phyloP scores from a whole-genome alignment of 305 asterid genomes.

The Fraxinus floribunda region DNA sequence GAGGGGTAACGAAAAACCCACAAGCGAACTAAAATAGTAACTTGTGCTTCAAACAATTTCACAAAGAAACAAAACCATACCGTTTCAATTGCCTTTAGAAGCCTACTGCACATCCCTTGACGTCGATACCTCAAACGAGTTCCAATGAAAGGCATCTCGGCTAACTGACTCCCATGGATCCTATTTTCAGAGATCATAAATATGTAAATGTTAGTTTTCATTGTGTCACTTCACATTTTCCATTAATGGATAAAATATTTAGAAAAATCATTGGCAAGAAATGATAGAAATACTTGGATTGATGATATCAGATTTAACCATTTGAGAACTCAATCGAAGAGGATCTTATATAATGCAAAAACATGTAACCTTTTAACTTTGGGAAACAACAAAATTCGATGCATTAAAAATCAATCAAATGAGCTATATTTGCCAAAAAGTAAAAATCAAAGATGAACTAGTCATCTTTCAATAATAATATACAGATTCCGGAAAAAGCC shows the following conservation, averaged over 20 bases:
- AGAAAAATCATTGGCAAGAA: not conserved
- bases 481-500: constrained; percentile 10
- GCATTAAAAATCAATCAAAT: not conserved
- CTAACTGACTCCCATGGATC: constrained; percentile 69
- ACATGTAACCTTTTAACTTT: constrained; percentile 19
- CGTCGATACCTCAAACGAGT: constrained; percentile 66
- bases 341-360: not conserved
- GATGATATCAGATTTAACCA: not conserved
- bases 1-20: too few species aligned
- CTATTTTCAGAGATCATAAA: constrained; percentile 35
- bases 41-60: not conserved
- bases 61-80: constrained; percentile 37
- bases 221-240: not conserved
- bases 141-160: constrained; percentile 94
- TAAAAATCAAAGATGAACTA: not conserved
- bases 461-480: constrained; percentile 21
- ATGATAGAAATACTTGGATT: constrained; percentile 2
- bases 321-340: not conserved
- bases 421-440: not conserved
- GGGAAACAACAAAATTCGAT: not conserved
- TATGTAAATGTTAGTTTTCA: constrained; percentile 13
- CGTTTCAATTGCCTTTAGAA: constrained; percentile 59
- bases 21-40: not conserved
- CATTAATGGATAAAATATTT: constrained; percentile 6
- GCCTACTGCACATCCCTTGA: constrained; percentile 84